Conservation (phyloP, 306 rosid species). For the Coriaria nepalensis region DNA sequence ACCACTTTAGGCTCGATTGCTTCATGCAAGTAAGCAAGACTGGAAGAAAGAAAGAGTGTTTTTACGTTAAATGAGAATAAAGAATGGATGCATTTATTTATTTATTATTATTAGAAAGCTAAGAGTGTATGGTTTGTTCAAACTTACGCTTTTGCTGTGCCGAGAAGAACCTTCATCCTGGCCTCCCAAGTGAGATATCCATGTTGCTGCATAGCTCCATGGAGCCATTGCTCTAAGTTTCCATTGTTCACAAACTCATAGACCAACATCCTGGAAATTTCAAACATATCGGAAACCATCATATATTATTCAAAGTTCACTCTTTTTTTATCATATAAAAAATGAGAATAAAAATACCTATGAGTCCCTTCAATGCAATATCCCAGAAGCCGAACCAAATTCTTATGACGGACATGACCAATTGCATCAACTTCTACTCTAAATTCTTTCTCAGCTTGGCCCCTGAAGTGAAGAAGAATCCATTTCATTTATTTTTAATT, state of each 20-base stretch:
- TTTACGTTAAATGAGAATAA: slow-evolving; percentile 15
- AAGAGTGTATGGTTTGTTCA: slow-evolving; percentile 7
- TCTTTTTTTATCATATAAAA: too few relatives aligned
- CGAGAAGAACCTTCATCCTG: slow-evolving; percentile 72
- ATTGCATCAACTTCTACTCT: slow-evolving; percentile 93
- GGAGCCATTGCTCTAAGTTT: slow-evolving; percentile 96
- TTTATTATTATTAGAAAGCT: slow-evolving; percentile 4
- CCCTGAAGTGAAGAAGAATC: slow-evolving; percentile 35
- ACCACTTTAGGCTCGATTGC: slow-evolving; percentile 95
- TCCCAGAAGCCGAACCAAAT: slow-evolving; percentile 89
- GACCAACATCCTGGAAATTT: slow-evolving; percentile 59
- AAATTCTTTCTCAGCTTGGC: slow-evolving; percentile 93
- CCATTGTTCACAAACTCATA: slow-evolving; percentile 90
- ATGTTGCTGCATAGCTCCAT: slow-evolving; percentile 91
- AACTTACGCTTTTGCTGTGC: slow-evolving; percentile 91
- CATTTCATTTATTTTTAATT: slow-evolving; percentile 1
- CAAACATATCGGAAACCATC: slow-evolving; percentile 2
- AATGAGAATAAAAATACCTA: slow-evolving; percentile 39
- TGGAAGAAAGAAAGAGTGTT: slow-evolving; percentile 21
- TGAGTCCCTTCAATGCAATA: slow-evolving; percentile 79
- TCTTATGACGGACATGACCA: slow-evolving; percentile 90
- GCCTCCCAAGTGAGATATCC: slow-evolving; percentile 99
- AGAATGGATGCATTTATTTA: too few relatives aligned
- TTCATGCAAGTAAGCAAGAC: slow-evolving; percentile 86
- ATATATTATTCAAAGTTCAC: too few relatives aligned